Evolutionary conservation across 352 stramenopile species (phyloP).

Genomic region (Aphanomyces invadans): DNA sequence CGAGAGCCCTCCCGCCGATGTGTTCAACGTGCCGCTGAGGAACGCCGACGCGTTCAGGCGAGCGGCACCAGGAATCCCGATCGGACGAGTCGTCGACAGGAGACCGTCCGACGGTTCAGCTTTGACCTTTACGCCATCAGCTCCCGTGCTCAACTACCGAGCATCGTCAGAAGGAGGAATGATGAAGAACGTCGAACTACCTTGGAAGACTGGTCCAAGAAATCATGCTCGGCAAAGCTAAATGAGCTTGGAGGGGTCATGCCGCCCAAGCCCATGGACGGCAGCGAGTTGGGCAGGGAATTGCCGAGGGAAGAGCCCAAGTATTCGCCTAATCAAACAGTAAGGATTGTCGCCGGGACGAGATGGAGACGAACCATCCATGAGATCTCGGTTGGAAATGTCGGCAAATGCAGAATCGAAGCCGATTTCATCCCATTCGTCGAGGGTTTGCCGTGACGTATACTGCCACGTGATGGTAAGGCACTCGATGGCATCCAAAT

Average conservation of each 20-base stretch:
- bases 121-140: constrained; percentile 19
- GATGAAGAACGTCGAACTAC: no score
- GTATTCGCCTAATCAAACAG: constrained; percentile 40
- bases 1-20: background rate
- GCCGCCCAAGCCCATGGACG: constrained; percentile 67
- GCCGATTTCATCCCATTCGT: constrained; percentile 82
- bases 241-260: constrained; percentile 78
- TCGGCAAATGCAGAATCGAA: constrained; percentile 78
- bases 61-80: constrained; percentile 66
- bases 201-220: constrained; percentile 42
- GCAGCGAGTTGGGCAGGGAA: constrained; percentile 78
- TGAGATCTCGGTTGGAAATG: constrained; percentile 62
- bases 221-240: constrained; percentile 75
- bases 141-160: background rate
- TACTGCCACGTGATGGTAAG: constrained; percentile 11
- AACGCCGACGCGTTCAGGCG: constrained; percentile 16
- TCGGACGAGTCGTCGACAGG: constrained; percentile 62
- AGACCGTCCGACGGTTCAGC: constrained; percentile 5
- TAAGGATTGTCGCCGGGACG: background rate
- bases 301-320: constrained; percentile 75
- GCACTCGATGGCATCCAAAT: no score
- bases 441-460: constrained; percentile 58
- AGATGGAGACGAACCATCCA: constrained; percentile 31
- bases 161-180: background rate
- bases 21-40: constrained; percentile 7